Conservation (phyloP, 2,329 filamentous ascomycete species). For the Phialocephala sp. region DNA sequence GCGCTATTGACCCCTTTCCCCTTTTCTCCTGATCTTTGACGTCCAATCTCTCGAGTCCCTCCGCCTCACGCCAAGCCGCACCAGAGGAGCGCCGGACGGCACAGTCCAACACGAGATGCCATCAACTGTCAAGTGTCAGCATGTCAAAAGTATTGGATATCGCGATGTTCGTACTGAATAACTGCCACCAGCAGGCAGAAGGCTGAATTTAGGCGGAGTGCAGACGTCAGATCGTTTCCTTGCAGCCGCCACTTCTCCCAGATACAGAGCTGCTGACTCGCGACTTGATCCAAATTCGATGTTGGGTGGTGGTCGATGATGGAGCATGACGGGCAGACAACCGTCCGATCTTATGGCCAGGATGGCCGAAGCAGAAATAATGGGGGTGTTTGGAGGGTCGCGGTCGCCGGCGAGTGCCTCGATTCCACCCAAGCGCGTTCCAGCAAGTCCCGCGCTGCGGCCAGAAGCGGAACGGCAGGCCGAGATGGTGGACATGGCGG, state of each 20-base stretch:
- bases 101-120: neutral
- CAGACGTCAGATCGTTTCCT: neutral
- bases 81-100: neutral
- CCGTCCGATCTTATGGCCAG: conserved; percentile 7
- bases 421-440: neutral
- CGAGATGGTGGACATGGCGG: neutral
- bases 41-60: neutral
- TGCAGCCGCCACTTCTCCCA: conserved; percentile 2
- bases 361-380: neutral
- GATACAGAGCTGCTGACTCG: neutral
- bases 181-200: conserved; percentile 1
- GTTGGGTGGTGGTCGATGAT: neutral
- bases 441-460: neutral
- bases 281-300: conserved; percentile 1
- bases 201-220: conserved; percentile 2
- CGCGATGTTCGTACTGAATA: neutral
- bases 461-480: neutral
- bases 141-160: neutral
- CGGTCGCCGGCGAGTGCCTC: neutral
- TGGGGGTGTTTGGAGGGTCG: neutral
- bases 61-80: neutral
- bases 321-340: neutral
- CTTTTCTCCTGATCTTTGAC: neutral
- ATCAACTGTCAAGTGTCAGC: neutral
- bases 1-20: neutral